Base-by-base conservation (phyloP, 225 moss, liverwort and hornwort species). In the Polytrichum commune region DNA sequence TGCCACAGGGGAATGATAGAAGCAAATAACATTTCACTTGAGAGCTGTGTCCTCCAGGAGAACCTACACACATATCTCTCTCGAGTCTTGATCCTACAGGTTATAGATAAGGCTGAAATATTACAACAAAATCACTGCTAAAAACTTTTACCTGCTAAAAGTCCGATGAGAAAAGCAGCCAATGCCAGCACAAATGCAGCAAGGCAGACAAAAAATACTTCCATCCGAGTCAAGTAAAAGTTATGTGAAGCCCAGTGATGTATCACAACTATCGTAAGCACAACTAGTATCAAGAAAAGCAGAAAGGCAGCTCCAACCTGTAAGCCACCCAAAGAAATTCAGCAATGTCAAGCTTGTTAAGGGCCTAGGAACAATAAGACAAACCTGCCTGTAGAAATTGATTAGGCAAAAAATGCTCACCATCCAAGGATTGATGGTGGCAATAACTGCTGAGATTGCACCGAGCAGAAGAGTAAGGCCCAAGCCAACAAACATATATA, bases 161-260 rank as follows among this genome's bases (percentile, higher is more conserved):
- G 88, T 38, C 97, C 97, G 54, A 98, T 95, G 27, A 98, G 88
- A 67, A 98, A 98, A 53, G 97, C 95, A 72, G 97, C 95, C 74
- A 98, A 73, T 65, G 95, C 97, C 69, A 98, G 75, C 69, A 98
- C 95, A 75, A 93, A 95, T 19, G 92, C 91, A 28, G 88, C 90
- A 54, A 98, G 72, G 74, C 91, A 95, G 70, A 95, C 95, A 67
- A 98, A 77, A 74, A 95, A 74, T 64, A 90, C 90, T 74, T 98
- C 97, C 90, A 87, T 84, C 28, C 95, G 91, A 33, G 97, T 98
- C 81, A 98, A 89, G 81, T 98, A 98, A 69, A 98, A 98, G 82
- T 98, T 98, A 62, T 98, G 97, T 70, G 95, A 98, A 22, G 92
- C 97, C 97, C 97, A 98, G 67, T 98, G 97, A 86, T 94, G 97